A percentile compares a stretch with the other conserved stretches of the same genome.
Conservation (phyloP, 495 filamentous ascomycete genomes). For the Penicillium subrubescens region DNA sequence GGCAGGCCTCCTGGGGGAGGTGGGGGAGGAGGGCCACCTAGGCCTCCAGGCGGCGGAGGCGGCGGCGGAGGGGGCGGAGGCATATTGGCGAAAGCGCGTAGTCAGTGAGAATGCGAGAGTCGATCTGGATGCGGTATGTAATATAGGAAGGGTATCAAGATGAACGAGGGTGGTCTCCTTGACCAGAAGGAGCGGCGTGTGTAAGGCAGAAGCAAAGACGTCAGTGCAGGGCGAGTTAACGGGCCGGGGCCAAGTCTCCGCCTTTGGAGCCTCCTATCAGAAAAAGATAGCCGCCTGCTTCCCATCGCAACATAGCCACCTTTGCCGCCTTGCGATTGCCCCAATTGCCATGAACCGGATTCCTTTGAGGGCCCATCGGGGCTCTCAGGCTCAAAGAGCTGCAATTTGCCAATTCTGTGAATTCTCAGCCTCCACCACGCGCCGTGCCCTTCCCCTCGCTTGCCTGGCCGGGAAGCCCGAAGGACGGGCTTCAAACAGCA, state of each 20-base stretch:
- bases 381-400: conserved; percentile 23
- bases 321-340: not conserved
- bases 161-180: conserved; percentile 18
- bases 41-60: conserved; percentile 60
- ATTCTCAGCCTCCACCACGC: conserved; percentile 26
- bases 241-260: conserved; percentile 30
- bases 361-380: conserved; percentile 31
- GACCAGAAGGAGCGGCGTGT: conserved; percentile 22
- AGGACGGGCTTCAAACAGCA: conserved; percentile 9
- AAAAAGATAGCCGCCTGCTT: conserved; percentile 21
- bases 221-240: conserved; percentile 31
- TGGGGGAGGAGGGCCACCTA: conserved; percentile 71
- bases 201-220: conserved; percentile 33
- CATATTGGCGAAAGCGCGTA: conserved; percentile 42
- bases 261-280: conserved; percentile 26
- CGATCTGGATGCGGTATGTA: conserved; percentile 9
- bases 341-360: conserved; percentile 38
- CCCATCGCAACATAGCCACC: conserved; percentile 2
- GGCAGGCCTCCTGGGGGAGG: conserved; percentile 56
- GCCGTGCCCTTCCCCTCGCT: conserved; percentile 24
- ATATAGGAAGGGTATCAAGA: conserved; percentile 10
- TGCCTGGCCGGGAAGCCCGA: conserved; percentile 16
- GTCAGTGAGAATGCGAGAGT: conserved; percentile 10
- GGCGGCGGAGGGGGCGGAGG: conserved; percentile 65
- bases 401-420: conserved; percentile 46